A percentile compares a stretch with the other conserved stretches of the same genome.
phyloP scores from a whole-genome alignment of 441 rosid genomes.

The Raphanus hybrid region DNA sequence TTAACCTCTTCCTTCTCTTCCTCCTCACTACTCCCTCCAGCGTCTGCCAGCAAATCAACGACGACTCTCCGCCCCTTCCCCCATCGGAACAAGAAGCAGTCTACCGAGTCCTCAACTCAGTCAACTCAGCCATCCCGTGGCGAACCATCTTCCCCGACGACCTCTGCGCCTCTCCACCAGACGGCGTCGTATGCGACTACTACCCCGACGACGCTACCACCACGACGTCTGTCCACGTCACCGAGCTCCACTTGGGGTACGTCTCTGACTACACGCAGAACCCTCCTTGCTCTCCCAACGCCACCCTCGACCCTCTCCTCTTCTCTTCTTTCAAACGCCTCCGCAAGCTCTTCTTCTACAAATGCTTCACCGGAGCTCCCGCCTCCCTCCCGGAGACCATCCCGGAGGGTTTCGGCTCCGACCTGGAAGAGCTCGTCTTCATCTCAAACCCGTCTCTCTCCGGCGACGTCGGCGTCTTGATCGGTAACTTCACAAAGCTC shows the following conservation, averaged over 20 bases:
- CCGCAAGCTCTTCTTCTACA: slow-evolving; percentile 71
- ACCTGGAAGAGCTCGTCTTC: slow-evolving; percentile 65
- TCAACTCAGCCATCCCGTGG: slow-evolving; percentile 65
- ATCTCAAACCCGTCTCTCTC: slow-evolving; percentile 59
- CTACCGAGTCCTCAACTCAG: slow-evolving; percentile 54
- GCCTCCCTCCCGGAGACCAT: slow-evolving; percentile 44
- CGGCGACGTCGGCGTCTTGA: slow-evolving; percentile 48
- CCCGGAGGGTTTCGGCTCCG: slow-evolving; percentile 44
- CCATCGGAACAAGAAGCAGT: slow-evolving; percentile 59
- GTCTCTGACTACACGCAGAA: slow-evolving; percentile 67
- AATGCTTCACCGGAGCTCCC: slow-evolving; percentile 53
- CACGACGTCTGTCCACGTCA: slow-evolving; percentile 51
- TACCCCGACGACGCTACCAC: slow-evolving; percentile 28
- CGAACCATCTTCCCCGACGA: slow-evolving; percentile 62
- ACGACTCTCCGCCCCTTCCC: slow-evolving; percentile 32
- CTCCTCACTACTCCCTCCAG: slow-evolving; percentile 17
- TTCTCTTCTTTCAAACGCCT: slow-evolving; percentile 58
- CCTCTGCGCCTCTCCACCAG: slow-evolving; percentile 67
- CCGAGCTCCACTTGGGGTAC: slow-evolving; percentile 65
- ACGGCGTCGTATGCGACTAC: slow-evolving; percentile 67
- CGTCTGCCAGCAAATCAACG: slow-evolving; percentile 33
- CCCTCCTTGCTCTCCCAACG: slow-evolving; percentile 61
- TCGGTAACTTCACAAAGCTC: slow-evolving; percentile 52
- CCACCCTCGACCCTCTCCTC: slow-evolving; percentile 59
- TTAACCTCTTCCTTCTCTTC: slow-evolving; percentile 8